Evolutionary conservation across 495 filamentous ascomycete species (phyloP).

Genomic region (Aspergillus carlsbadensis): DNA sequence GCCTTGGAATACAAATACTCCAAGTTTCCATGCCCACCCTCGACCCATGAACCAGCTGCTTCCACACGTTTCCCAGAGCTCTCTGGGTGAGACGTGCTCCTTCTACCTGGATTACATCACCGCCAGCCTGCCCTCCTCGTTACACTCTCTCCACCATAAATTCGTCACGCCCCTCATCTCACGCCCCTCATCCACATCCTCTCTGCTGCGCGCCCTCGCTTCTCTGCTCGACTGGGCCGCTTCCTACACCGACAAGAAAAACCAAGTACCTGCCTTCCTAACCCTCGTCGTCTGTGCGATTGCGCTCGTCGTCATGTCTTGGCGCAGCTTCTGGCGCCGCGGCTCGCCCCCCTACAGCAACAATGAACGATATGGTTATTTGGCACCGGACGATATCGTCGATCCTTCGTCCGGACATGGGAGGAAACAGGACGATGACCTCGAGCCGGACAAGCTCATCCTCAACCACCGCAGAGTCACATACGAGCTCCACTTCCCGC

Average conservation of each 20-base stretch:
- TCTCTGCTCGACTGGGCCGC: slow-evolving; percentile 6
- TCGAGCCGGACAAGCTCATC: slow-evolving; percentile 74
- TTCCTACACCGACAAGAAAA: slow-evolving; percentile 27
- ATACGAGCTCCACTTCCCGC: slow-evolving; percentile 77
- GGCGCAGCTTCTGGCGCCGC: slow-evolving; percentile 55
- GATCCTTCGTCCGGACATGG: slow-evolving; percentile 30
- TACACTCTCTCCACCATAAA: slow-evolving; percentile 11
- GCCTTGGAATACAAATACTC: background rate
- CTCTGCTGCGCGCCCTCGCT: slow-evolving; percentile 8
- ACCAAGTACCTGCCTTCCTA: slow-evolving; percentile 37
- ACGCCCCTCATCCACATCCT: slow-evolving; percentile 22
- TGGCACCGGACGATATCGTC: slow-evolving; percentile 67
- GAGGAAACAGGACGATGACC: slow-evolving; percentile 26
- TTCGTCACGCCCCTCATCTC: slow-evolving; percentile 30
- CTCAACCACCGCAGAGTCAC: slow-evolving; percentile 67
- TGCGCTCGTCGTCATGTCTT: slow-evolving; percentile 58
- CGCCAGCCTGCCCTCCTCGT: slow-evolving; percentile 30
- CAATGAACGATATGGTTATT: slow-evolving; percentile 79
- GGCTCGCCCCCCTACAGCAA: slow-evolving; percentile 51
- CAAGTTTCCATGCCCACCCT: background rate
- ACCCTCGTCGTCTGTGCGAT: slow-evolving; percentile 48
- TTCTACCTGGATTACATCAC: slow-evolving; percentile 54
- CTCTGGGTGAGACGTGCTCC: slow-evolving; percentile 47
- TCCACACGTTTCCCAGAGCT: slow-evolving; percentile 46
- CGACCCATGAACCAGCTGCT: slow-evolving; percentile 42